A percentile compares a stretch with the other conserved stretches of the same genome.
Conservation (phyloP, 768 basidiomycete genomes). For the Thelephora aurantiotincta region DNA sequence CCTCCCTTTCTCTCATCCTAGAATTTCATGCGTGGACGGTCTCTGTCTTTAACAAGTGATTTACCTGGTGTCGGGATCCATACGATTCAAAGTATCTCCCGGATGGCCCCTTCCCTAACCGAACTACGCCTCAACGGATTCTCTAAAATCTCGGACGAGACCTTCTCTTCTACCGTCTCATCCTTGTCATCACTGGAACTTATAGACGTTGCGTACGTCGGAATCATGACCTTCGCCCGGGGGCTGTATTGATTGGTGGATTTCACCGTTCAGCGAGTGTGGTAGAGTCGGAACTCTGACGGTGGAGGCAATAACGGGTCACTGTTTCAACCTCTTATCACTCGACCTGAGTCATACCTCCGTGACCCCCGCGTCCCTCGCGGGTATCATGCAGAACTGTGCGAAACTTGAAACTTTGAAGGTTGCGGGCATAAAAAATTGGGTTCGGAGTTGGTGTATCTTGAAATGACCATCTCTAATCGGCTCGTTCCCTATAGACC, state of each 20-base stretch:
- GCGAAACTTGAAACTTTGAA: constrained; percentile 39
- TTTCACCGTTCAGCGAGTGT: constrained; percentile 33
- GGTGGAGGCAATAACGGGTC: constrained; percentile 24
- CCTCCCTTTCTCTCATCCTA: constrained; percentile 11
- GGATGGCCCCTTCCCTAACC: constrained; percentile 18
- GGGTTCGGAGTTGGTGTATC: constrained; percentile 26
- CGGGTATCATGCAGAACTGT: constrained; percentile 26
- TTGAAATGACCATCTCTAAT: background rate
- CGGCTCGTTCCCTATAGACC: constrained; percentile 25
- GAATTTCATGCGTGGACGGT: constrained; percentile 45
- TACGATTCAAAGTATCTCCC: constrained; percentile 32
- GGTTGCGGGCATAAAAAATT: constrained; percentile 44
- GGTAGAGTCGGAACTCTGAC: constrained; percentile 39
- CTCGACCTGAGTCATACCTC: constrained; percentile 53
- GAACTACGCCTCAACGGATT: constrained; percentile 40
- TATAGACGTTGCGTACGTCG: constrained; percentile 39
- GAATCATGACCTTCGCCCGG: background rate
- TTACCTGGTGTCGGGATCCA: constrained; percentile 37
- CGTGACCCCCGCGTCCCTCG: constrained; percentile 32
- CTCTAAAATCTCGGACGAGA: constrained; percentile 32
- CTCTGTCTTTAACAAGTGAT: constrained; percentile 30
- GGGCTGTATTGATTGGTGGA: constrained; percentile 2
- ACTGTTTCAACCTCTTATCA: constrained; percentile 27
- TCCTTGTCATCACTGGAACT: constrained; percentile 29
- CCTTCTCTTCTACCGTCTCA: constrained; percentile 35